A percentile compares a stretch with the other conserved stretches of the same genome.
Evolutionary conservation across 2,329 filamentous ascomycete species (phyloP).

Genomic region (Alternaria arborescens): DNA sequence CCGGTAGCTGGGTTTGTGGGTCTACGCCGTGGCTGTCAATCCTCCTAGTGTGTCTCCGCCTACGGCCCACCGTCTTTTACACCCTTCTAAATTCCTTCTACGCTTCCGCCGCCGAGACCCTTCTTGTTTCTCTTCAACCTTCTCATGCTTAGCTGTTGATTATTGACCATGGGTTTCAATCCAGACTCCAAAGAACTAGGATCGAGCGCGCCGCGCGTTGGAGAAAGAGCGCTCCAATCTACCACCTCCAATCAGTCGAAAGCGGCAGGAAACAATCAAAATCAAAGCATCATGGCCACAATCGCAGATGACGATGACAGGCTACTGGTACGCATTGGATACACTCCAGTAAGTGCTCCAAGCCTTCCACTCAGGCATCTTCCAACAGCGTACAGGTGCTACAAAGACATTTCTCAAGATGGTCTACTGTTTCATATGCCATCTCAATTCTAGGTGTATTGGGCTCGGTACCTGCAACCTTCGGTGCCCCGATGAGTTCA

Average conservation of each 20-base stretch:
- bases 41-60: slow-evolving; percentile 36
- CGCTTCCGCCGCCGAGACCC: slow-evolving; percentile 13
- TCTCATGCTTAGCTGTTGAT: slow-evolving; percentile 34
- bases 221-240: slow-evolving; percentile 27
- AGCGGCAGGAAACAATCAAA: slow-evolving; percentile 25
- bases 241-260: slow-evolving; percentile 36
- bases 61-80: slow-evolving; percentile 40
- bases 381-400: slow-evolving; percentile 60
- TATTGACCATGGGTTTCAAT: slow-evolving; percentile 40
- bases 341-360: slow-evolving; percentile 62
- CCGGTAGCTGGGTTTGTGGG: slow-evolving; percentile 34
- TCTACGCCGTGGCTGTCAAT: slow-evolving; percentile 40
- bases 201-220: slow-evolving; percentile 15
- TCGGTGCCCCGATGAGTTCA: slow-evolving; percentile 65
- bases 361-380: background rate
- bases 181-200: slow-evolving; percentile 32
- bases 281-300: slow-evolving; percentile 54
- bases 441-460: slow-evolving; percentile 71
- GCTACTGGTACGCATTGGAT: slow-evolving; percentile 68
- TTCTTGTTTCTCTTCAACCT: slow-evolving; percentile 13
- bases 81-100: slow-evolving; percentile 33
- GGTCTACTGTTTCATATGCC: slow-evolving; percentile 72
- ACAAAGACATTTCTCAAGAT: slow-evolving; percentile 70
- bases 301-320: slow-evolving; percentile 68
- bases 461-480: slow-evolving; percentile 71